These are phyloP conservation scores for Phytopythium oedochilum DNA, from an alignment of 352 stramenopile genomes.

Conservation along the genomic window DNA sequence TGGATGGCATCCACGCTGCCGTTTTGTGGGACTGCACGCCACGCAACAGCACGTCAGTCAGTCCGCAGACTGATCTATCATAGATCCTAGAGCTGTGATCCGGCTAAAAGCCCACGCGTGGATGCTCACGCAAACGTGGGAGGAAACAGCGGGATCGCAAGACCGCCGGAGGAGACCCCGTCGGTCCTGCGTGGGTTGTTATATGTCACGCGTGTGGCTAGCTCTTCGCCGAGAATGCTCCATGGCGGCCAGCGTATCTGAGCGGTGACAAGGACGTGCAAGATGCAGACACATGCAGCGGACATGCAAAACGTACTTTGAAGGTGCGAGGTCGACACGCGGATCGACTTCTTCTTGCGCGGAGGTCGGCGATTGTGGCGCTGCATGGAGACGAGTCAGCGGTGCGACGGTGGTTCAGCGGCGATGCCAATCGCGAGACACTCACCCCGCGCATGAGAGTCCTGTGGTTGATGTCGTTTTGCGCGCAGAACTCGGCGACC, in stretches of 20 bases:
- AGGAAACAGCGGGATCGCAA: conserved; percentile 17
- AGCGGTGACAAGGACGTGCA: conserved; percentile 23
- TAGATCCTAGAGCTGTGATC: conserved; percentile 8
- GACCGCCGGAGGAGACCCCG: conserved; percentile 1
- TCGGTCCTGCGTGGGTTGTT: conserved; percentile 17
- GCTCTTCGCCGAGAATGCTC: conserved; percentile 27
- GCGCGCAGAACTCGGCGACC: conserved; percentile 69
- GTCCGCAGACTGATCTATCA: not conserved
- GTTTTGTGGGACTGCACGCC: conserved; percentile 28
- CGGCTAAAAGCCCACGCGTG: conserved; percentile 13
- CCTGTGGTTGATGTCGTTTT: conserved; percentile 60
- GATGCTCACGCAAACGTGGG: conserved; percentile 16
- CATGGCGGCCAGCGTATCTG: conserved; percentile 55
- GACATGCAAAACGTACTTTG: conserved; percentile 41
- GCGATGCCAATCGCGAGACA: not conserved
- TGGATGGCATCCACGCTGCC: conserved; percentile 39
- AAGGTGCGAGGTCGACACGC: conserved; percentile 59
- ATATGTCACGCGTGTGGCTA: conserved; percentile 44
- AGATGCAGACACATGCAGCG: conserved; percentile 8
- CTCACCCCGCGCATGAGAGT: conserved; percentile 43
- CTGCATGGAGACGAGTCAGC: not conserved
- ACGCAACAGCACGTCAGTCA: not conserved
- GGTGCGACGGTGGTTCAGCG: not conserved
- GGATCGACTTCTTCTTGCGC: conserved; percentile 58
- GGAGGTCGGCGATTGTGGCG: conserved; percentile 23